phyloP scores from a whole-genome alignment of 192 early-diverging fungal species.

The Podila epigama region DNA sequence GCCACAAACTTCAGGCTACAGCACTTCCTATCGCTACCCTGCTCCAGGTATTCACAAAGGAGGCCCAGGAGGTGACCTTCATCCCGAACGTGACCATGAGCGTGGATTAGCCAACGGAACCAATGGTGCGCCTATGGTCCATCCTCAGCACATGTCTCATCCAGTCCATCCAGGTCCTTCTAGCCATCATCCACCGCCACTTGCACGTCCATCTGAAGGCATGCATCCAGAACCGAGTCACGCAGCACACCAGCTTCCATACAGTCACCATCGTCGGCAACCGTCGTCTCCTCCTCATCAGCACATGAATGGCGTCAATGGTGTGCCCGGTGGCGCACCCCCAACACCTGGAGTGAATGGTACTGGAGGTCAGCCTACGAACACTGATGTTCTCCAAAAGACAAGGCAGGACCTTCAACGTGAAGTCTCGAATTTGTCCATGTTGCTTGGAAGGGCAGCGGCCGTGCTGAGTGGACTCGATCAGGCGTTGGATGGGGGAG shows the following conservation, averaged over 20 bases:
- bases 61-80: constrained; percentile 3
- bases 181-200: constrained; percentile 18
- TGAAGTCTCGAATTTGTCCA: constrained; percentile 60
- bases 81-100: constrained; percentile 18
- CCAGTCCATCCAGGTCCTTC: background rate
- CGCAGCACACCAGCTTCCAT: constrained; percentile 26
- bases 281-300: constrained; percentile 30
- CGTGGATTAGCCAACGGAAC: background rate
- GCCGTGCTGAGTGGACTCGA: constrained; percentile 63
- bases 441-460: constrained; percentile 58
- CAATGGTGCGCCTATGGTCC: background rate
- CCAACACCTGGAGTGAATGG: background rate
- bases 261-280: constrained; percentile 25
- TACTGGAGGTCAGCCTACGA: constrained; percentile 8
- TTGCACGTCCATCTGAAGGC: constrained; percentile 16
- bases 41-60: constrained; percentile 3
- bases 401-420: constrained; percentile 63
- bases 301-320: constrained; percentile 32
- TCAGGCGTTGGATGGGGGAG: constrained; percentile 50
- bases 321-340: constrained; percentile 7
- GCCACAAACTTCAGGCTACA: constrained; percentile 19
- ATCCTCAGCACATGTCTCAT: background rate
- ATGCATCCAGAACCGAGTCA: constrained; percentile 31
- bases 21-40: constrained; percentile 18
- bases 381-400: constrained; percentile 57